Evolutionary conservation across 805 yeast species (phyloP).

Genomic region (Starmera pachycereana): DNA sequence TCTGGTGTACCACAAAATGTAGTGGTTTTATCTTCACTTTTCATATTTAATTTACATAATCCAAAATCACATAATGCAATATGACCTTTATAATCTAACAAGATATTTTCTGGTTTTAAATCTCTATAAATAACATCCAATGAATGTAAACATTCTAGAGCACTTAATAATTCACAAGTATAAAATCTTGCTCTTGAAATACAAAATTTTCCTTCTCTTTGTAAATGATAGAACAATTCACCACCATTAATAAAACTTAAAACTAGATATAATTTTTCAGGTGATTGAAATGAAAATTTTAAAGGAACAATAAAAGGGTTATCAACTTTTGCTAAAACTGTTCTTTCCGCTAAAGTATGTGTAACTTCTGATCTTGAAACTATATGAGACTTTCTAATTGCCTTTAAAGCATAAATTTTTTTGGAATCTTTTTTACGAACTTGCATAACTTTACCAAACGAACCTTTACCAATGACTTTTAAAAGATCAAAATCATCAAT

Average conservation of each 20-base stretch:
- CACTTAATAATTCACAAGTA: slow-evolving; percentile 88
- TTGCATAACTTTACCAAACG: slow-evolving; percentile 98
- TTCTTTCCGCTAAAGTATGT: slow-evolving; percentile 93
- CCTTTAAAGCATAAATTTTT: slow-evolving; percentile 89
- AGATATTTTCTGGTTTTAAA: slow-evolving; percentile 90
- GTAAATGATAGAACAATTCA: slow-evolving; percentile 89
- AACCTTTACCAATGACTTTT: slow-evolving; percentile 95
- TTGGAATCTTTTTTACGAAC: slow-evolving; percentile 93
- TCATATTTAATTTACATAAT: slow-evolving; percentile 91
- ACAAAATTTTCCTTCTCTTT: slow-evolving; percentile 81
- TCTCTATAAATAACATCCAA: slow-evolving; percentile 92
- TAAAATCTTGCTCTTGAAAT: slow-evolving; percentile 86
- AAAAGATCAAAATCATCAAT: slow-evolving; percentile 89
- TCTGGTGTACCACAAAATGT: slow-evolving; percentile 99
- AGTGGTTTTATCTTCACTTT: slow-evolving; percentile 73
- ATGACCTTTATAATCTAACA: slow-evolving; percentile 93
- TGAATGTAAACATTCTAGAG: slow-evolving; percentile 84
- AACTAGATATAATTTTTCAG: slow-evolving; percentile 87
- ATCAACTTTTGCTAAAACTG: slow-evolving; percentile 85
- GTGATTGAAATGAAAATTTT: slow-evolving; percentile 93
- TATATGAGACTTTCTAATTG: slow-evolving; percentile 88
- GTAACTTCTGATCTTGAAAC: slow-evolving; percentile 91
- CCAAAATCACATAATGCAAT: slow-evolving; percentile 98
- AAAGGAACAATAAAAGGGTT: slow-evolving; percentile 95
- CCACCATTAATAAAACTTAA: slow-evolving; percentile 95